Conservation (phyloP, 257 asterid species). For the Lithospermum erythrorhizon region DNA sequence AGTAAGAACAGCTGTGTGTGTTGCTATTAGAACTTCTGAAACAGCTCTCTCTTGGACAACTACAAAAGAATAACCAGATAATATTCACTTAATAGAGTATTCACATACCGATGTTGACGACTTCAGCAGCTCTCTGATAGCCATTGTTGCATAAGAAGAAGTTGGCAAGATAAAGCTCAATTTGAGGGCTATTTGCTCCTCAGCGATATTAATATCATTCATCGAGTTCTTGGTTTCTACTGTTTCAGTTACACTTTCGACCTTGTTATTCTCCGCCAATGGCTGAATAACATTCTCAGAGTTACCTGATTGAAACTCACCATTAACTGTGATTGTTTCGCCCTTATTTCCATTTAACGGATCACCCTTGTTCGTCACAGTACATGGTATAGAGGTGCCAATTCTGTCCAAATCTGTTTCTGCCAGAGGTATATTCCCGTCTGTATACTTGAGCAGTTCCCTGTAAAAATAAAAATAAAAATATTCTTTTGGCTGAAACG, state of each 20-base stretch:
- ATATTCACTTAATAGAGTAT: constrained; percentile 10
- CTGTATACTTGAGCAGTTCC: constrained; percentile 69
- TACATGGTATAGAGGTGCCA: constrained; percentile 27
- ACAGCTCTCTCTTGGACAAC: not conserved
- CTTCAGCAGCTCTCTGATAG: constrained; percentile 91
- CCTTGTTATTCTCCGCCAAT: constrained; percentile 12
- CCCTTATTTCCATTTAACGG: constrained; percentile 18
- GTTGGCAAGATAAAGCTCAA: constrained; percentile 83
- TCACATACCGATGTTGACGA: constrained; percentile 81
- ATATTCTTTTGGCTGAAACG: not conserved
- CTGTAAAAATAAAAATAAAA: constrained; percentile 20
- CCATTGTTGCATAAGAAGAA: constrained; percentile 98
- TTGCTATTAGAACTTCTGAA: not conserved
- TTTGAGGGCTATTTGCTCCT: constrained; percentile 62
- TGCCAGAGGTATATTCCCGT: constrained; percentile 57
- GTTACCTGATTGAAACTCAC: constrained; percentile 16
- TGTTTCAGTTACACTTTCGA: constrained; percentile 3
- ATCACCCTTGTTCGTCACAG: constrained; percentile 12
- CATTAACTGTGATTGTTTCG: constrained; percentile 14
- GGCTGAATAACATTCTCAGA: constrained; percentile 12
- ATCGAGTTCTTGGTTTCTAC: constrained; percentile 21
- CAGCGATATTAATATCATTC: constrained; percentile 24
- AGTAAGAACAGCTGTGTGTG: not conserved
- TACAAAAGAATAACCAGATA: constrained; percentile 1
- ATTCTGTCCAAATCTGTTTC: constrained; percentile 74